A percentile compares a stretch with the other conserved stretches of the same genome.
phyloP scores from a whole-genome alignment of 139 green algal species.

The Zygnema circumcarinatum region DNA sequence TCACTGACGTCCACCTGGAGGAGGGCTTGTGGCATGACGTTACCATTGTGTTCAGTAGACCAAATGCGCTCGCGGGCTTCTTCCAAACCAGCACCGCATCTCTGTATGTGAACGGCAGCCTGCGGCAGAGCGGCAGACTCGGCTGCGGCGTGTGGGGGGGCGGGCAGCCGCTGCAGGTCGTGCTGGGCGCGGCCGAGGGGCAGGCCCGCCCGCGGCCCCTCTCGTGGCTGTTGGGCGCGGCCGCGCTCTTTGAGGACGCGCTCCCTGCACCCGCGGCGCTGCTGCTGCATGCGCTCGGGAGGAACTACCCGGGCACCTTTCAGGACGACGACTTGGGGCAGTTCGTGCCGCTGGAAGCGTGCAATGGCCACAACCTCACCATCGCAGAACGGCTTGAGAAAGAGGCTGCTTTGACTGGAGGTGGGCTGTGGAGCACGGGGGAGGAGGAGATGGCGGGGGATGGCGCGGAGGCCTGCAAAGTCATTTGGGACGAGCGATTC shows the following conservation, averaged over 20 bases:
- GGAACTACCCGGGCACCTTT: slow-evolving; percentile 48
- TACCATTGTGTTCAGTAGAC: slow-evolving; percentile 37
- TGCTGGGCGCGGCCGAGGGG: slow-evolving; percentile 8
- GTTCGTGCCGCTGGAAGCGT: slow-evolving; percentile 31
- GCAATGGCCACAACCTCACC: neutral
- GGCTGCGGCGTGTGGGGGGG: neutral
- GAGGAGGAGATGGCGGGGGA: neutral
- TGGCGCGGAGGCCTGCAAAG: slow-evolving; percentile 5
- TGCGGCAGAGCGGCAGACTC: slow-evolving; percentile 49
- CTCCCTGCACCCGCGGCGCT: slow-evolving; percentile 32
- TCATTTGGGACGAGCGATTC: slow-evolving; percentile 45
- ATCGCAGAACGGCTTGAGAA: neutral
- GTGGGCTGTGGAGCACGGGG: neutral
- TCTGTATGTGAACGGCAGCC: slow-evolving; percentile 48
- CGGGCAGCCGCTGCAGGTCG: slow-evolving; percentile 20
- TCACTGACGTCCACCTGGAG: slow-evolving; percentile 14
- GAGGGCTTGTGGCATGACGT: slow-evolving; percentile 46
- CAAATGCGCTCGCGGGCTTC: slow-evolving; percentile 9
- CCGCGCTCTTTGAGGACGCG: slow-evolving; percentile 48
- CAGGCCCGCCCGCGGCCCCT: neutral
- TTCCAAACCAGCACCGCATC: slow-evolving; percentile 45
- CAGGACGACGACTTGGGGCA: slow-evolving; percentile 33
- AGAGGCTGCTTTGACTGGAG: neutral
- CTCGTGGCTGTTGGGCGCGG: slow-evolving; percentile 44
- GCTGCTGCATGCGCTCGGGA: slow-evolving; percentile 42